Percentiles rank a stretch among this genome's conserved stretches.
Conservation (phyloP, 108 stramenopile genomes). For the Cyclotella cryptica region DNA sequence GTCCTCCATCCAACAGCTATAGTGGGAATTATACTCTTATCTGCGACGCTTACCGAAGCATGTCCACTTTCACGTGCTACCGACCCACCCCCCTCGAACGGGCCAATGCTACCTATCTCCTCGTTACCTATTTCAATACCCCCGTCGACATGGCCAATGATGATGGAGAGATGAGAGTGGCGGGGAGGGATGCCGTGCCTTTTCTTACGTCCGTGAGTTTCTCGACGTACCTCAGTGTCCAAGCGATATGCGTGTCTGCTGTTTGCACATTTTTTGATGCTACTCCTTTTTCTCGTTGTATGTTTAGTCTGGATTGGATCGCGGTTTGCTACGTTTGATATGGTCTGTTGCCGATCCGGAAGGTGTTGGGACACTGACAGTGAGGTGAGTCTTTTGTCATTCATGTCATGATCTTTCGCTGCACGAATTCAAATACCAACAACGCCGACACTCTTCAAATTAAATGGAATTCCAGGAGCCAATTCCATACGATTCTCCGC, state of each 20-base stretch:
- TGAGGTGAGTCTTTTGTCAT: conserved; percentile 4
- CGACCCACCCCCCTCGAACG: conserved; percentile 68
- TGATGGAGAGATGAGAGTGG: conserved; percentile 41
- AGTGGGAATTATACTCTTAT: too few relatives aligned
- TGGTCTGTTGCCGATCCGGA: conserved; percentile 72
- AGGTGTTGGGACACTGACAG: conserved; percentile 53
- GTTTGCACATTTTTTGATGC: neutral
- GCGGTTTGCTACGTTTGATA: conserved; percentile 51
- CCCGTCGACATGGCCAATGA: conserved; percentile 22
- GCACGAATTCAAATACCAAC: neutral
- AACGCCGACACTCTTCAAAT: neutral
- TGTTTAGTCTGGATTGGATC: conserved; percentile 53
- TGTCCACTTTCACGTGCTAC: conserved; percentile 13
- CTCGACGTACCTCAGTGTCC: too few relatives aligned
- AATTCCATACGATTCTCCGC: conserved; percentile 62
- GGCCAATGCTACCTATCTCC: conserved; percentile 61
- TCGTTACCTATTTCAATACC: conserved; percentile 55
- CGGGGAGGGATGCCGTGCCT: conserved; percentile 69
- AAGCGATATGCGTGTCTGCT: neutral
- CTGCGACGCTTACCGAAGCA: too few relatives aligned
- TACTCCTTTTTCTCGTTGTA: neutral
- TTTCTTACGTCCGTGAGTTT: conserved; percentile 58
- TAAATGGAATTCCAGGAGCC: conserved; percentile 4
- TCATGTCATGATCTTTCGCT: neutral
- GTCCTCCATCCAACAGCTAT: too few relatives aligned